Evolutionary conservation across 169 alveolate species (phyloP).

Genomic region (Ichthyophthirius multifiliis): DNA sequence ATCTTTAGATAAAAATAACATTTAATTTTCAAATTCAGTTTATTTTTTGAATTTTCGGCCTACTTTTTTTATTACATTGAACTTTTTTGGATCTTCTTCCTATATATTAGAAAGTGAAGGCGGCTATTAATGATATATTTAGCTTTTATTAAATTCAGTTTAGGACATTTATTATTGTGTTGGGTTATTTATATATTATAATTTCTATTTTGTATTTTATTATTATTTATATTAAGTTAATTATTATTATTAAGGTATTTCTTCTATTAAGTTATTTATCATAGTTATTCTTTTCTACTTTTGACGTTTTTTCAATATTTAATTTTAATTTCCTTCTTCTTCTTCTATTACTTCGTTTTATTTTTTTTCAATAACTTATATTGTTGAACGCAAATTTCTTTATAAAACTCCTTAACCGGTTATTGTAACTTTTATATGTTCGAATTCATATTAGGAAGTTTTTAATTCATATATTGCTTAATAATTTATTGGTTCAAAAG

Average conservation of each 20-base stretch:
- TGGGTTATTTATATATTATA: too few species aligned
- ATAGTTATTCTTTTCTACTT: background rate
- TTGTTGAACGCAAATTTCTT: background rate
- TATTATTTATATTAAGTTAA: too few species aligned
- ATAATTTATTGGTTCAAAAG: background rate
- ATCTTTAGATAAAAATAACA: background rate
- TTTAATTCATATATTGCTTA: slow-evolving; percentile 35
- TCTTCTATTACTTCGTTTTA: background rate
- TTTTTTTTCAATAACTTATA: too few species aligned
- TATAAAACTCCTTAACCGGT: slow-evolving; percentile 55
- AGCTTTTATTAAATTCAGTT: too few species aligned
- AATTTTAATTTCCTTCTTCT: background rate
- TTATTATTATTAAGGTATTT: background rate
- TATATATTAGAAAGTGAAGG: too few species aligned
- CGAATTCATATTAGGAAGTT: slow-evolving; percentile 74
- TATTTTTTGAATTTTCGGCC: background rate
- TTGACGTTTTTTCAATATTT: background rate
- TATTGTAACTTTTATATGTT: slow-evolving; percentile 59
- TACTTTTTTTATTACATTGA: too few species aligned
- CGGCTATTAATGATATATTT: too few species aligned
- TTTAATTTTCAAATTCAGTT: background rate
- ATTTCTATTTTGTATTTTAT: too few species aligned
- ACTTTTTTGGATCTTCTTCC: too few species aligned
- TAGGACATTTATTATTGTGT: too few species aligned
- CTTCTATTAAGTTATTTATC: background rate